Percentiles rank a stretch among this genome's conserved stretches.
Evolutionary conservation across 2,329 filamentous ascomycete species (phyloP).

Genomic region (Pseudocercospora pini-densiflorae): DNA sequence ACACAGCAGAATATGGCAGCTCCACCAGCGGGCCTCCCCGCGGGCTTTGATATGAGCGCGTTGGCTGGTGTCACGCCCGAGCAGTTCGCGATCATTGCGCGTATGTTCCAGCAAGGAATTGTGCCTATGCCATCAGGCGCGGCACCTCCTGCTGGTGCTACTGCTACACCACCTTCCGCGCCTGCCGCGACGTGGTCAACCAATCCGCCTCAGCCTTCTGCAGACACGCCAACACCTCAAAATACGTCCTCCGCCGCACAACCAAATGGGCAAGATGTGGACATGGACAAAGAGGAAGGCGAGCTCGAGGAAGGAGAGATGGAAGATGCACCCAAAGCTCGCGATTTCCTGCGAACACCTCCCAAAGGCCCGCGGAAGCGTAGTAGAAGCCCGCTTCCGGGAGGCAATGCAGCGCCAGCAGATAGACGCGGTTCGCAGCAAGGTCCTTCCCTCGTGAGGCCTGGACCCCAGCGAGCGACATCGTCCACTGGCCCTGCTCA

Average conservation of each 20-base stretch:
- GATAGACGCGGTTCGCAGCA: constrained; percentile 22
- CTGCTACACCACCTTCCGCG: background rate
- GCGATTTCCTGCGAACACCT: constrained; percentile 34
- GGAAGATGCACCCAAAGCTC: constrained; percentile 18
- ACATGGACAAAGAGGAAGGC: constrained; percentile 68
- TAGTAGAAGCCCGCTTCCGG: constrained; percentile 18
- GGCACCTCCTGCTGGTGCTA: background rate
- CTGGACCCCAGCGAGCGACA: constrained; percentile 15
- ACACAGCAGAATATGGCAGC: constrained; percentile 9
- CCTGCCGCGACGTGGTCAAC: background rate
- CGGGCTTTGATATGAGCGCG: constrained; percentile 27
- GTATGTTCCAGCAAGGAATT: constrained; percentile 33
- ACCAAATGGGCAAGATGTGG: constrained; percentile 27
- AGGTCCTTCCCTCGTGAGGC: constrained; percentile 7
- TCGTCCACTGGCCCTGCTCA: constrained; percentile 7
- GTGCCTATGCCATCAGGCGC: constrained; percentile 31
- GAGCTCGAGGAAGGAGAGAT: constrained; percentile 76
- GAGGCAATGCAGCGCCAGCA: constrained; percentile 9
- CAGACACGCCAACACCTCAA: constrained; percentile 1
- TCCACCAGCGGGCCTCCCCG: constrained; percentile 3
- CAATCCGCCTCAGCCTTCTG: background rate
- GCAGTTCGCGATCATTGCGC: constrained; percentile 34
- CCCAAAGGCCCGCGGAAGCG: constrained; percentile 37
- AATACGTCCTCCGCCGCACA: background rate
- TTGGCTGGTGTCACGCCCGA: constrained; percentile 34